phyloP scores from a whole-genome alignment of 2,329 filamentous ascomycete genomes.

The Teratosphaeria zuluensis region DNA sequence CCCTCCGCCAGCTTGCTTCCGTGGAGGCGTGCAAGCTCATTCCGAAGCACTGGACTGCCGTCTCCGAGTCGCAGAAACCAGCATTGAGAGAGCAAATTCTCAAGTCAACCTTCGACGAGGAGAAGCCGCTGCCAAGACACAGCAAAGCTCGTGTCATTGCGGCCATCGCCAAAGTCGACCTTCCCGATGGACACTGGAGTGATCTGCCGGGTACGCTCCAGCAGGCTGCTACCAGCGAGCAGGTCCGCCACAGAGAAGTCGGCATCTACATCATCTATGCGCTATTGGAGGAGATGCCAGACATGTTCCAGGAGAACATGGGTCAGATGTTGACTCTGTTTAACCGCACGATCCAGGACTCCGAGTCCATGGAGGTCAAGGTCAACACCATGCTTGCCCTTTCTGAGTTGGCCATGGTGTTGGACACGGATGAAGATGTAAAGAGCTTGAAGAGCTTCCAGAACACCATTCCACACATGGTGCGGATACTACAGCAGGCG shows the following conservation, averaged over 20 bases:
- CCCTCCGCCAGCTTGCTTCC: slow-evolving; percentile 79
- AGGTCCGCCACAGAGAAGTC: slow-evolving; percentile 74
- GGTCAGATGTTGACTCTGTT: slow-evolving; percentile 74
- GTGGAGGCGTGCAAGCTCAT: slow-evolving; percentile 81
- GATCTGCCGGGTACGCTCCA: slow-evolving; percentile 72
- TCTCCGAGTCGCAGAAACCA: slow-evolving; percentile 66
- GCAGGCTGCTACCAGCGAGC: slow-evolving; percentile 65
- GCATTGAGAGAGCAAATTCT: slow-evolving; percentile 74
- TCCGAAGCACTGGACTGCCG: slow-evolving; percentile 71
- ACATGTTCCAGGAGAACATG: slow-evolving; percentile 73
- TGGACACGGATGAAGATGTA: slow-evolving; percentile 78
- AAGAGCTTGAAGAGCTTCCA: slow-evolving; percentile 66
- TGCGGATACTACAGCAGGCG: slow-evolving; percentile 74
- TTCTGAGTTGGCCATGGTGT: slow-evolving; percentile 74
- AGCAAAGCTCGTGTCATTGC: slow-evolving; percentile 82
- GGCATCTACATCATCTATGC: slow-evolving; percentile 90
- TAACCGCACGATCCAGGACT: slow-evolving; percentile 76
- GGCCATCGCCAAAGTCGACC: slow-evolving; percentile 74
- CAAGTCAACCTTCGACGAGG: slow-evolving; percentile 72
- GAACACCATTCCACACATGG: slow-evolving; percentile 74
- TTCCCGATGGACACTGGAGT: slow-evolving; percentile 75
- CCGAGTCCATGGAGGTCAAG: slow-evolving; percentile 82
- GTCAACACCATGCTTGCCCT: slow-evolving; percentile 90
- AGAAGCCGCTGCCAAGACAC: slow-evolving; percentile 67
- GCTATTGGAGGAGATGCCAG: slow-evolving; percentile 77